Evolutionary conservation across 495 filamentous ascomycete species (phyloP).

Genomic region (Cercophora scortea): DNA sequence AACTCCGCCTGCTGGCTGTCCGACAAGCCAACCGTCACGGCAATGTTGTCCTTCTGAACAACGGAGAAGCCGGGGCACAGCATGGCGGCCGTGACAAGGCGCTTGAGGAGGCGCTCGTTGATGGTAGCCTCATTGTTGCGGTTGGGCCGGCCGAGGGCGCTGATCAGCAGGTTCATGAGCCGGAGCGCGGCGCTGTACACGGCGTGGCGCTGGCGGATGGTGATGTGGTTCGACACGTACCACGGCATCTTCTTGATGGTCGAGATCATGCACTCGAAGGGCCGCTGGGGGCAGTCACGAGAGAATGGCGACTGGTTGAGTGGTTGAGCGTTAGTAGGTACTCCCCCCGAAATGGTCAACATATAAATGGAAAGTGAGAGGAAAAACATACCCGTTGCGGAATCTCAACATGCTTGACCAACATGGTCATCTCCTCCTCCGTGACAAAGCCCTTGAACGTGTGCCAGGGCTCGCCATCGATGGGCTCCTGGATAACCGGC

Average conservation of each 20-base stretch:
- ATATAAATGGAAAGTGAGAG: no score
- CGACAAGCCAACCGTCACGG: slow-evolving; percentile 13
- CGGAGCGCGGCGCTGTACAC: slow-evolving; percentile 45
- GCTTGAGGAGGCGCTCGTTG: slow-evolving; percentile 45
- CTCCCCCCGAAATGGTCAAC: no score
- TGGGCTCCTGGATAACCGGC: slow-evolving; percentile 34
- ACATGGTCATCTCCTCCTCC: slow-evolving; percentile 60
- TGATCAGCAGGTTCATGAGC: slow-evolving; percentile 32
- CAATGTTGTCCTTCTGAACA: slow-evolving; percentile 48
- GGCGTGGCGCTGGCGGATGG: slow-evolving; percentile 51
- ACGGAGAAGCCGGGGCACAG: slow-evolving; percentile 59
- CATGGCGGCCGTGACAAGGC: slow-evolving; percentile 51
- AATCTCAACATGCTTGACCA: slow-evolving; percentile 58
- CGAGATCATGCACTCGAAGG: slow-evolving; percentile 68
- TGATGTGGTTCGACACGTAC: slow-evolving; percentile 55
- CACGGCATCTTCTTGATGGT: slow-evolving; percentile 73
- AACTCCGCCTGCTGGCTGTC: slow-evolving; percentile 15
- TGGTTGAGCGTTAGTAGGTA: no score
- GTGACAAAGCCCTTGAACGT: slow-evolving; percentile 65
- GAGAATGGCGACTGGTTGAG: slow-evolving; percentile 52
- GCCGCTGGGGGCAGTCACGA: slow-evolving; percentile 58
- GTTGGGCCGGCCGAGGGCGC: slow-evolving; percentile 16
- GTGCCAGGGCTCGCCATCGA: slow-evolving; percentile 45
- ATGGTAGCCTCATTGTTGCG: slow-evolving; percentile 34
- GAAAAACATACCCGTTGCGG: slow-evolving; percentile 54